These are phyloP conservation scores for Pichia thaimueangensis DNA, from an alignment of 805 yeast species.

Conservation along the genomic window DNA sequence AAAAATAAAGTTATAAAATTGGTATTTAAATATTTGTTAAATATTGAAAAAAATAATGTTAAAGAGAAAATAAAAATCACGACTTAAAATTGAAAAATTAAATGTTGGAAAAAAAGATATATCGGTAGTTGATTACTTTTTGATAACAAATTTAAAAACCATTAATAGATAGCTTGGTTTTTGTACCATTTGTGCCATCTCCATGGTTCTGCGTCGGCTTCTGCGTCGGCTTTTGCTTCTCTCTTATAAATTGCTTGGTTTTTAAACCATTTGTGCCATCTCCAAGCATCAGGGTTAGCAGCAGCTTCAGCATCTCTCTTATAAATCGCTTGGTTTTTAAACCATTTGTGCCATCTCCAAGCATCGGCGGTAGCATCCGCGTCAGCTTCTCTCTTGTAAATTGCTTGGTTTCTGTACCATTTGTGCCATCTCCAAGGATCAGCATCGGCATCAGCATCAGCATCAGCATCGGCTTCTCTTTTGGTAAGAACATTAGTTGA, in stretches of 20 bases:
- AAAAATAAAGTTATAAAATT: no score
- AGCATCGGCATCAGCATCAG: slow-evolving; percentile 11
- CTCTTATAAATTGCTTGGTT: slow-evolving; percentile 12
- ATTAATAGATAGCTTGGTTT: slow-evolving; percentile 10
- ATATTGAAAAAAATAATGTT: no score
- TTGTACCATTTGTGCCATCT: slow-evolving; percentile 4
- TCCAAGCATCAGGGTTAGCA: slow-evolving; percentile 10
- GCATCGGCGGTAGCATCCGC: slow-evolving; percentile 2
- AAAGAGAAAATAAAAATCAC: no score
- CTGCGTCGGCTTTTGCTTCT: slow-evolving; percentile 10
- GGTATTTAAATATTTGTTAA: no score
- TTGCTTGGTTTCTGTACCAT: slow-evolving; percentile 8
- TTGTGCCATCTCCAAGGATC: slow-evolving; percentile 10
- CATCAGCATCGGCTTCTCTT: slow-evolving; percentile 8
- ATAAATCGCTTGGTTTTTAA: slow-evolving; percentile 6
- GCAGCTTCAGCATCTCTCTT: slow-evolving; percentile 7
- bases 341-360: slow-evolving; percentile 2
- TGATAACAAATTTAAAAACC: no score
- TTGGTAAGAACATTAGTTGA: background rate
- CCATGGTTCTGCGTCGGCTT: slow-evolving; percentile 10
- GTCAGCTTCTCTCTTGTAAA: slow-evolving; percentile 10
- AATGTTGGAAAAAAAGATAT: no score
- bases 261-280: slow-evolving; percentile 6
- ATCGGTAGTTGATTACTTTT: no score
- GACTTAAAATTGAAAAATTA: no score